Conservation (phyloP, 768 basidiomycete species). For the Termitomyces eurrhizus region DNA sequence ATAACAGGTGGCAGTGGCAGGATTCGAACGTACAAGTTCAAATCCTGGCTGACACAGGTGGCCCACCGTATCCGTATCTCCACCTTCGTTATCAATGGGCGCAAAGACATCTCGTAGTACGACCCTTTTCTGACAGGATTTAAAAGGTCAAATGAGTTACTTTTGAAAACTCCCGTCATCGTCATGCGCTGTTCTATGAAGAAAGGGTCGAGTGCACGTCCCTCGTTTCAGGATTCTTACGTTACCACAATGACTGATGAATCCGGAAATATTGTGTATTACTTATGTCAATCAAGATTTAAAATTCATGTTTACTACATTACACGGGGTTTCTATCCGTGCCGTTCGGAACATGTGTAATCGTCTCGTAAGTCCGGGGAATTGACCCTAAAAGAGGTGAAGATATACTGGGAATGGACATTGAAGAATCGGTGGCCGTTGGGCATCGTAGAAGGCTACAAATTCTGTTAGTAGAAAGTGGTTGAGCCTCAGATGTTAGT, state of each 20-base stretch:
- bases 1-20: no score
- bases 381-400: slow-evolving; percentile 1
- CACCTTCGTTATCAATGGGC: slow-evolving; percentile 40
- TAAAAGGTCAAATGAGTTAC: slow-evolving; percentile 40
- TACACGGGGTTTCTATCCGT: neutral
- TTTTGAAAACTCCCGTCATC: slow-evolving; percentile 31
- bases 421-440: neutral
- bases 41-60: no score
- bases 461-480: neutral
- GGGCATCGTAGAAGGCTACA: neutral
- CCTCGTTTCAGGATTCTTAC: slow-evolving; percentile 30
- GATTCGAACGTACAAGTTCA: no score
- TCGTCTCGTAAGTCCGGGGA: neutral
- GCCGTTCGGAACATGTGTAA: neutral
- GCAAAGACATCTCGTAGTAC: slow-evolving; percentile 34
- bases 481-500: no score
- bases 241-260: no score
- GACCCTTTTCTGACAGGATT: slow-evolving; percentile 35
- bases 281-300: neutral
- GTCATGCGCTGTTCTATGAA: slow-evolving; percentile 42
- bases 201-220: slow-evolving; percentile 37
- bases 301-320: neutral
- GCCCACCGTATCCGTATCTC: slow-evolving; percentile 32
- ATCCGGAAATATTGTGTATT: neutral
- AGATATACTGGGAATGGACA: neutral